These are phyloP conservation scores for Microcos paniculata DNA, from an alignment of 345 rosid species.

Conservation along the genomic window DNA sequence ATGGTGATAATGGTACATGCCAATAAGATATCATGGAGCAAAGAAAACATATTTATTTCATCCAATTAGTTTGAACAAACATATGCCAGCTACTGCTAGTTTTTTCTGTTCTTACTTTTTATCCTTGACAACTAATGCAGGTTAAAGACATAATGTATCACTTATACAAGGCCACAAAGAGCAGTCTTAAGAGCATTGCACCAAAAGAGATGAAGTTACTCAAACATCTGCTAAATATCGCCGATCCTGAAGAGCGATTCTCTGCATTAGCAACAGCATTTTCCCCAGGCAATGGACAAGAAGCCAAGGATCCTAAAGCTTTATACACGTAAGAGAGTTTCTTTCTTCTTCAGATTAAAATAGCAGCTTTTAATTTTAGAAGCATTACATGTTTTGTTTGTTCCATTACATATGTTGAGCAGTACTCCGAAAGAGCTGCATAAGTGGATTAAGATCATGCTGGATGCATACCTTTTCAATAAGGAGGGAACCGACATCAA, in stretches of 20 bases:
- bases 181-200: conserved; percentile 81
- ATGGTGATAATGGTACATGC: not conserved
- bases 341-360: not conserved
- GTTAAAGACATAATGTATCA: conserved; percentile 84
- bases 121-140: conserved; percentile 37
- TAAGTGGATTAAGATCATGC: conserved; percentile 89
- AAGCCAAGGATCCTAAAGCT: conserved; percentile 71
- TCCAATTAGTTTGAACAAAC: not conserved
- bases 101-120: not conserved
- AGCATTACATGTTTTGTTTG: not conserved
- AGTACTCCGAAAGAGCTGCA: conserved; percentile 93
- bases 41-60: too few species aligned
- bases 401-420: conserved; percentile 12
- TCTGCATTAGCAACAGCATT: conserved; percentile 89
- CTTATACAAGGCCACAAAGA: conserved; percentile 76
- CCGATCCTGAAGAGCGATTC: conserved; percentile 95
- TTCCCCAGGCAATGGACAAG: conserved; percentile 70
- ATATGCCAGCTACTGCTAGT: not conserved
- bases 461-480: conserved; percentile 76
- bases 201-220: conserved; percentile 88
- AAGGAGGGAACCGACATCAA: conserved; percentile 79
- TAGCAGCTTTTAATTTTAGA: not conserved
- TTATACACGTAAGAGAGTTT: conserved; percentile 62
- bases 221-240: conserved; percentile 79
- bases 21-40: not conserved